These are phyloP conservation scores for Nemophila menziesii DNA, from an alignment of 257 asterid species.

Conservation along the genomic window DNA sequence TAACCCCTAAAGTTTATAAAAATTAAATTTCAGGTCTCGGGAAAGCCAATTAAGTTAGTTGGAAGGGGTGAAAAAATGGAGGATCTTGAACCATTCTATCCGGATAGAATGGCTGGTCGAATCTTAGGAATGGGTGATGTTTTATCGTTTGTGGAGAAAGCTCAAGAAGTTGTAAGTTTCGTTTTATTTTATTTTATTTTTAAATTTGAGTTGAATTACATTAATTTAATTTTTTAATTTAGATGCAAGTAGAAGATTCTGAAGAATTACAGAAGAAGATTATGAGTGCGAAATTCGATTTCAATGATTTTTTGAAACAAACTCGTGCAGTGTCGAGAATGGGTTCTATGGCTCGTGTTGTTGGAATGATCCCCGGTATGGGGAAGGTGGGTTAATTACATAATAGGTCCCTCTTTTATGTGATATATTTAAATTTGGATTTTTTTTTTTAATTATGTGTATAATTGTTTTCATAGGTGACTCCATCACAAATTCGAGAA, in stretches of 20 bases:
- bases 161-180: constrained; percentile 87
- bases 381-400: constrained; percentile 63
- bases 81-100: constrained; percentile 98
- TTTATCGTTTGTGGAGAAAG: constrained; percentile 94
- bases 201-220: constrained; percentile 2
- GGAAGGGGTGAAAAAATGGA: constrained; percentile 99
- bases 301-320: constrained; percentile 93
- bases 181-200: constrained; percentile 1
- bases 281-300: constrained; percentile 94
- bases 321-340: constrained; percentile 87
- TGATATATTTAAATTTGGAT: background rate
- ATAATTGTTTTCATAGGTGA: too few species aligned
- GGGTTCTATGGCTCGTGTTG: constrained; percentile 98
- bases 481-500: constrained; percentile 98
- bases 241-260: constrained; percentile 98
- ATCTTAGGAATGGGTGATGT: constrained; percentile 99
- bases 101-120: constrained; percentile 98
- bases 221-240: constrained; percentile 14
- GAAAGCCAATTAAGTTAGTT: constrained; percentile 98
- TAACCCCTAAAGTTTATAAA: too few species aligned
- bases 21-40: constrained; percentile 55
- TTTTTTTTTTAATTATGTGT: too few species aligned
- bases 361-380: constrained; percentile 99
- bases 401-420: constrained; percentile 2
- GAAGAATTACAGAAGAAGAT: constrained; percentile 95